Evolutionary conservation across 2,329 filamentous ascomycete species (phyloP).

Genomic region (Apiospora hydei): DNA sequence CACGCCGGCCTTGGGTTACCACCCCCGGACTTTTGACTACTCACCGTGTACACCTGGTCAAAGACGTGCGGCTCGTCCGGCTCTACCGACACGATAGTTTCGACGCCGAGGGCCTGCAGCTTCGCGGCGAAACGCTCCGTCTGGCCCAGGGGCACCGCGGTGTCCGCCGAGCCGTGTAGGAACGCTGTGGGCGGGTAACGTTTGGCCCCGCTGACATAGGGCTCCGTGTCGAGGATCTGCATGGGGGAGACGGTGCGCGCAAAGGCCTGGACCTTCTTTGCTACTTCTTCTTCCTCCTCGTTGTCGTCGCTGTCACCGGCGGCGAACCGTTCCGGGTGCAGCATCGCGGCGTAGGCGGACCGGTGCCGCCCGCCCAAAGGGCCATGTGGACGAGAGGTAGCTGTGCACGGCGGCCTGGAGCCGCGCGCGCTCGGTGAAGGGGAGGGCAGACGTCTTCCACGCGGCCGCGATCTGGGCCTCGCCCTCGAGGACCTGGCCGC

Average conservation of each 20-base stretch:
- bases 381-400: conserved; percentile 5
- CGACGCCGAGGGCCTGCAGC: conserved; percentile 8
- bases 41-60: conserved; percentile 19
- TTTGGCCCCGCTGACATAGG: neutral
- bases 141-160: neutral
- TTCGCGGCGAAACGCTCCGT: conserved; percentile 17
- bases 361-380: conserved; percentile 20
- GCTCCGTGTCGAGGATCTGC: conserved; percentile 19
- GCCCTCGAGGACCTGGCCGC: neutral
- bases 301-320: neutral
- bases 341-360: conserved; percentile 2
- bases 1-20: neutral
- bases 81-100: conserved; percentile 15
- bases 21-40: neutral
- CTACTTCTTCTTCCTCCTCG: neutral
- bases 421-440: conserved; percentile 11
- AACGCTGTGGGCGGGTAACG: conserved; percentile 19
- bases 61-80: conserved; percentile 21
- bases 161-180: conserved; percentile 14
- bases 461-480: neutral
- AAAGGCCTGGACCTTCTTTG: neutral
- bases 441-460: neutral
- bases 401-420: conserved; percentile 21
- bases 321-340: conserved; percentile 13
- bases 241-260: conserved; percentile 21